Percentiles rank a stretch among this genome's conserved stretches.
Conservation (phyloP, 768 basidiomycete genomes). For the Ramaria sp. region DNA sequence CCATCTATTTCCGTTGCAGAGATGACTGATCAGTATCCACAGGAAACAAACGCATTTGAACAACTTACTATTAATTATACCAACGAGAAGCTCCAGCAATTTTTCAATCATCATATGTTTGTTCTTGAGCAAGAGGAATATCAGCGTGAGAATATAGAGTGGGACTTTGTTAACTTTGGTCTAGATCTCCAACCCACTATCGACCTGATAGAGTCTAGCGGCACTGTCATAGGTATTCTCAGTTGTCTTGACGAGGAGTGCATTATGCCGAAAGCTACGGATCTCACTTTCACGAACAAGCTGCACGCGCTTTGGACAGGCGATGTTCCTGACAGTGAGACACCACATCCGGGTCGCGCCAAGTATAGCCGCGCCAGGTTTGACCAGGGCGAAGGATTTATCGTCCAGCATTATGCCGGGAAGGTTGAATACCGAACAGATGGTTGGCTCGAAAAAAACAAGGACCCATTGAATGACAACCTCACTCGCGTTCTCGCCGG, state of each 20-base stretch:
- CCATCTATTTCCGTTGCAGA: neutral
- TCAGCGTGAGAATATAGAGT: constrained; percentile 88
- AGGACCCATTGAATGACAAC: constrained; percentile 96
- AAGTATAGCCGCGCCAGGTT: constrained; percentile 87
- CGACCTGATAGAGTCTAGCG: constrained; percentile 85
- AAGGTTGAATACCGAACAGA: constrained; percentile 93
- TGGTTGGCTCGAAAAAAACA: constrained; percentile 99
- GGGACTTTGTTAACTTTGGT: constrained; percentile 98
- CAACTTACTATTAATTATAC: constrained; percentile 98
- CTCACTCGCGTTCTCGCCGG: constrained; percentile 78
- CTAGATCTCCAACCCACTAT: constrained; percentile 97
- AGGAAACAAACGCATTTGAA: constrained; percentile 89
- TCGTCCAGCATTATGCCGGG: constrained; percentile 86
- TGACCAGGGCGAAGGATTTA: constrained; percentile 71
- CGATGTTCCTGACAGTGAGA: constrained; percentile 28
- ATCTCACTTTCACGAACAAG: constrained; percentile 90
- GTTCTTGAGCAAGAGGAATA: constrained; percentile 99
- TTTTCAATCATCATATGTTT: constrained; percentile 99
- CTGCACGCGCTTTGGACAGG: constrained; percentile 67
- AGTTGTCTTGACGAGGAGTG: constrained; percentile 95
- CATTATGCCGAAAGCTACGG: constrained; percentile 99
- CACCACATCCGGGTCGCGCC: constrained; percentile 57
- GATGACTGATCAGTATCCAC: constrained; percentile 17
- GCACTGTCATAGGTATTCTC: constrained; percentile 72
- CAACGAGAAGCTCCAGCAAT: constrained; percentile 97